Evolutionary conservation across 495 filamentous ascomycete genomes (phyloP).

Genomic region (Jackrogersella minutella): DNA sequence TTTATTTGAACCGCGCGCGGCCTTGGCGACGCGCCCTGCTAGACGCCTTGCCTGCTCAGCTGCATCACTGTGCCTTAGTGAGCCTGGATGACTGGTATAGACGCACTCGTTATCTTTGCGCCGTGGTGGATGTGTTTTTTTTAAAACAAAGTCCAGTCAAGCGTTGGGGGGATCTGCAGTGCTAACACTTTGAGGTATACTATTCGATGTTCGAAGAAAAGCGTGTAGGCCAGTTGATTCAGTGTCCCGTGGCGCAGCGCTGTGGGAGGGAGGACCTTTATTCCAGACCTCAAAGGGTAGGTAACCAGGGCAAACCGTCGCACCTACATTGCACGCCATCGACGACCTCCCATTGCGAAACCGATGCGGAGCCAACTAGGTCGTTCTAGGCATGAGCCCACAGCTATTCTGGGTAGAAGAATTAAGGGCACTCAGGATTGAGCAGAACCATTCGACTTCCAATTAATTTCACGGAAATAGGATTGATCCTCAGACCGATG

Average conservation of each 20-base stretch:
- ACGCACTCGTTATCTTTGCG: too few species aligned
- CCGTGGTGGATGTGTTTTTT: too few species aligned
- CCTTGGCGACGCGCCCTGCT: conserved; percentile 30
- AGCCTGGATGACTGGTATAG: too few species aligned
- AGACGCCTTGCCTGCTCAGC: background rate
- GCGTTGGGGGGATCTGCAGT: background rate
- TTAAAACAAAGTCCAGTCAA: too few species aligned
- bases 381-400: background rate
- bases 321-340: conserved; percentile 14
- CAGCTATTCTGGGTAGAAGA: background rate
- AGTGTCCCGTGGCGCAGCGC: background rate
- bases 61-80: background rate
- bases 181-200: background rate
- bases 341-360: conserved; percentile 5
- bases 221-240: background rate
- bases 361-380: background rate
- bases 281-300: background rate
- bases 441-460: background rate
- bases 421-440: conserved; percentile 6
- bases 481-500: too few species aligned
- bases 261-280: background rate
- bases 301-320: conserved; percentile 1
- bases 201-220: background rate
- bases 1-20: conserved; percentile 36
- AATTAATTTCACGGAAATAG: too few species aligned